Evolutionary conservation across 768 basidiomycete genomes (phyloP).

Genomic region (Mycena haematopus): DNA sequence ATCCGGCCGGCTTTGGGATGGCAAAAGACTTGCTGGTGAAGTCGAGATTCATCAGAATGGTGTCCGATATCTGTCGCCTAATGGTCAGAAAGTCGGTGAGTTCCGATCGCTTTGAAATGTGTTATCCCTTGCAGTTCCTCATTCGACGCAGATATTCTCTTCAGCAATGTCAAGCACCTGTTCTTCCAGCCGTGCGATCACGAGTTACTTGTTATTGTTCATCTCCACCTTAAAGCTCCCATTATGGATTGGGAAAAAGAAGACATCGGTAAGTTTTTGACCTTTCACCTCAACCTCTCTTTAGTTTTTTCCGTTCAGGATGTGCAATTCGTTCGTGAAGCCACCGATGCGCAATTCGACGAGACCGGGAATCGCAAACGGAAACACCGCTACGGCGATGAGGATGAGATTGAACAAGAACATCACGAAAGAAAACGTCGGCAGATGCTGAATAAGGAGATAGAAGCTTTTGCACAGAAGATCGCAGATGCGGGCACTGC

Average conservation of each 20-base stretch:
- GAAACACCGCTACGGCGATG: conserved; percentile 95
- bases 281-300: conserved; percentile 1
- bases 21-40: conserved; percentile 95
- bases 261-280: conserved; percentile 75
- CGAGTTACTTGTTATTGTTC: conserved; percentile 92
- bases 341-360: conserved; percentile 96
- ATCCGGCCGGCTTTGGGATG: conserved; percentile 93
- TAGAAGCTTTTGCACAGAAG: conserved; percentile 92
- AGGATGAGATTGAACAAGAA: conserved; percentile 99
- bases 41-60: conserved; percentile 99
- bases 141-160: conserved; percentile 75
- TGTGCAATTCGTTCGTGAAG: conserved; percentile 98
- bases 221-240: conserved; percentile 91
- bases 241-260: conserved; percentile 99
- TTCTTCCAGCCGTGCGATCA: conserved; percentile 99
- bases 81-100: conserved; percentile 91
- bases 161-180: conserved; percentile 96
- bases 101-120: conserved; percentile 24
- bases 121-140: background rate
- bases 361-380: conserved; percentile 99
- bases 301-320: conserved; percentile 61
- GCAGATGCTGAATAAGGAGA: conserved; percentile 90
- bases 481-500: conserved; percentile 82
- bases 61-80: conserved; percentile 87
- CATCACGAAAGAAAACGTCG: conserved; percentile 94